Evolutionary conservation across 192 early-diverging fungal genomes (phyloP), one percentile per base, ranked within the genome.

Genomic region (Coemansia sp.): DNA sequence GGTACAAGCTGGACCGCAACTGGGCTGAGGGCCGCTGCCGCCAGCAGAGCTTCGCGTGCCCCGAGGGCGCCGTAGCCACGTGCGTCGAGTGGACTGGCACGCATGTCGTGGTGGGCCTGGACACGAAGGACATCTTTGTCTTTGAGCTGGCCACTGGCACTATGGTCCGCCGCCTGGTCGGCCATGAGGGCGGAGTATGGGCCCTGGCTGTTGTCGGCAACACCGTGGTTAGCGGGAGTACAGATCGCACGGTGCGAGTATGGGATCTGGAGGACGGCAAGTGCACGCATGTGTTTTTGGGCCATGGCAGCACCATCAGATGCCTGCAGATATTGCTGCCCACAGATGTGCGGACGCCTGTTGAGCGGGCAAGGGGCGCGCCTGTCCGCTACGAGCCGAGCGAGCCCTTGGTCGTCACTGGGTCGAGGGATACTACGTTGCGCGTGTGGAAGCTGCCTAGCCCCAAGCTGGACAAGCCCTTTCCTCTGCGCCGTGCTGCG

Each of bases 161-260:
- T 24, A 77, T 90, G 29, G 77, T 87, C 27, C 88, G 91, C 70
- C 86, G 86, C 49, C 86, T 99, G 27, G 85, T 85, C 31, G 97
- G 97, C 20, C 93, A 95, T 67, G 93, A 94, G 41, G 97, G 97
- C 46, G 98, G 98, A 62, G 96, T 99, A 8, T 99, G 98, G 98
- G 96, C 96, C 11, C 82, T 99, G 41, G 92, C 97, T 67, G 96
- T 97, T 65, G 89, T 91, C 42, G 91, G 93, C 31, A 87, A 92
- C 63, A 93, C 94, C 0, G 87, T 99, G 5, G 95, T 99, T 8
- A 93, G 92, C 62, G 96, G 98, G 22, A 95, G 94, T 15, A 98
- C 96, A 3, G 98, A 99, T 79, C 85, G 97, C 31, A 94, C 94
- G 6, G 95, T 99, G 29, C 86, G 97, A 5, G 93, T 98, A 1